These are phyloP conservation scores for Stemphylium vesicarium DNA, from an alignment of 2,329 filamentous ascomycete species.

Conservation along the genomic window DNA sequence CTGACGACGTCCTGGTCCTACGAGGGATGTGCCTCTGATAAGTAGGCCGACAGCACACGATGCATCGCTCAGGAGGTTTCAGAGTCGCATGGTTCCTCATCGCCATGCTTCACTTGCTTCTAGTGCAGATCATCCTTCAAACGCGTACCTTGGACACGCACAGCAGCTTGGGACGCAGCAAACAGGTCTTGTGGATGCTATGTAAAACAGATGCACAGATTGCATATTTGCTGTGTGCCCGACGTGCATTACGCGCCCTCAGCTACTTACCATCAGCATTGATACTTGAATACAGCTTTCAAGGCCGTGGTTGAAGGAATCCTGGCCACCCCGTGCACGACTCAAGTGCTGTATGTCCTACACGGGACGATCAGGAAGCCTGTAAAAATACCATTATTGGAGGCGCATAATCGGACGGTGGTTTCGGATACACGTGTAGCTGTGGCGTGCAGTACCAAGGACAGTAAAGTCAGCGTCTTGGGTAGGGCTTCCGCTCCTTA, in stretches of 20 bases:
- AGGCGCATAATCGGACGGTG: constrained; percentile 1
- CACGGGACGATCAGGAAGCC: neutral
- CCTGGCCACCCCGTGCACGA: neutral
- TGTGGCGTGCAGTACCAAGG: constrained; percentile 4
- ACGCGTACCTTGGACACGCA: constrained; percentile 7
- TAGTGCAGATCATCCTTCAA: constrained; percentile 20
- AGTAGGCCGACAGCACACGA: constrained; percentile 9
- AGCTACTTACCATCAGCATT: neutral
- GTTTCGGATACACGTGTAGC: constrained; percentile 1
- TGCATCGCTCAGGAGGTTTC: constrained; percentile 31
- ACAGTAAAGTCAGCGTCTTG: neutral
- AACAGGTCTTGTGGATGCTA: neutral
- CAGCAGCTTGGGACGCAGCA: constrained; percentile 4
- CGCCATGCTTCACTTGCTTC: constrained; percentile 31
- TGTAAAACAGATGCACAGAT: neutral
- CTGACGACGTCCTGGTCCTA: neutral
- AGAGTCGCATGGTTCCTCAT: constrained; percentile 18
- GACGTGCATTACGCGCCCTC: neutral
- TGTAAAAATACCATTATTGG: neutral
- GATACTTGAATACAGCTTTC: neutral
- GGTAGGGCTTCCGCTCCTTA: constrained; percentile 11
- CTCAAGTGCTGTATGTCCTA: neutral
- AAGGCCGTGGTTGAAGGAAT: neutral
- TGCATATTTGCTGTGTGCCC: neutral
- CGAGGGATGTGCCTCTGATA: constrained; percentile 1